Base-by-base conservation (phyloP, 495 filamentous ascomycete species). In the Xylaria venustula region DNA sequence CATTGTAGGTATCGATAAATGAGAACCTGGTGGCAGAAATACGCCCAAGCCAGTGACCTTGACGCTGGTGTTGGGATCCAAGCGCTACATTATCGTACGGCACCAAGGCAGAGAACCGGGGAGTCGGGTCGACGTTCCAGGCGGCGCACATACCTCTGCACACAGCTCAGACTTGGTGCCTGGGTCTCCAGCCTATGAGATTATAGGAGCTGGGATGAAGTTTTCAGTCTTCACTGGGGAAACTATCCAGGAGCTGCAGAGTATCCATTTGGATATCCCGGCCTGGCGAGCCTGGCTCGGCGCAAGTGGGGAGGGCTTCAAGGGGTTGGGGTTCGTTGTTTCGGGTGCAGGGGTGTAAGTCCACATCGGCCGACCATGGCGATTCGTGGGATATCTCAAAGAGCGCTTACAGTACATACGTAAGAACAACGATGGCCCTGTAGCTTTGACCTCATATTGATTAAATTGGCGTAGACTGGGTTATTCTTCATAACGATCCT, bases 331-430 rank as follows among this genome's bases (percentile, higher is more conserved):
- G 48, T 44, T 30, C 54, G 54, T 17, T 19, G 54, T 58, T 58
- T 58, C 54, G 54, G 54, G 42, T 1, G 40, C 25, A 45, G 36
- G 58, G 56, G 23, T 17, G 25, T 37, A 61, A 58, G 52, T 53
- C 62, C 56, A 58, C 58, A 32, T 45, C 53, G 40, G 23, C 53
- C 20, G 49, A 1, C 32, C 15, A 23, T 23, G 44, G 3, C 45
- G 15, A 55, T 55, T 55, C 40, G 53, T 55, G 53, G 53, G 40
- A 55, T 55, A 55, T 55, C 53, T 55, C 8, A 0, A 41, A 5
- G 51, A 36, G 46, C 44, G 57, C 57, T 32, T 26, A 17, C 15
- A 28, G 32, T n/a, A n/a, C n/a, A n/a, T n/a, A n/a, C n/a, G n/a
- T n/a, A n/a, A 2, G 12, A 14, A 12, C 12, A 20, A 41, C 20